Evolutionary conservation across 106 monocot species (phyloP).

Genomic region (Dendrobium nobile): DNA sequence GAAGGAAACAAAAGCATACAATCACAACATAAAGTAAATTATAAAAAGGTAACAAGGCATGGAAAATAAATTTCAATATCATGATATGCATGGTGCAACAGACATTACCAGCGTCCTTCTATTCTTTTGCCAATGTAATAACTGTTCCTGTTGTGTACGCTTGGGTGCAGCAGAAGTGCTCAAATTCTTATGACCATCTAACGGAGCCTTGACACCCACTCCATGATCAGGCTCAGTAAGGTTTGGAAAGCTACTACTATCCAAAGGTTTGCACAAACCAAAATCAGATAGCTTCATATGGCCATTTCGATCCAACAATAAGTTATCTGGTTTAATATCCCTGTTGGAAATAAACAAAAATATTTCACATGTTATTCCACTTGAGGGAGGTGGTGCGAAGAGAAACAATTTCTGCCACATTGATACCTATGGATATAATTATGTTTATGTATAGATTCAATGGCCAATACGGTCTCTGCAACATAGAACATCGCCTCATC

Average conservation of each 20-base stretch:
- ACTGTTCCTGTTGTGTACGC: constrained; percentile 63
- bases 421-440: constrained; percentile 66
- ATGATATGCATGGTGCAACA: neutral
- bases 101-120: constrained; percentile 46
- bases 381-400: neutral
- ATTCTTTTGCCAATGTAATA: constrained; percentile 75
- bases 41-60: neutral
- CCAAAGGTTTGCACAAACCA: constrained; percentile 70
- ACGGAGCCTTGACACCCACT: constrained; percentile 20
- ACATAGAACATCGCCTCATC: constrained; percentile 68
- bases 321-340: constrained; percentile 79
- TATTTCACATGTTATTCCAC: neutral
- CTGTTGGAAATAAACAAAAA: constrained; percentile 20
- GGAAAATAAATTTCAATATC: neutral
- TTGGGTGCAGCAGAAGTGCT: constrained; percentile 25
- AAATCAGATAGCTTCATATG: constrained; percentile 92
- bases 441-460: constrained; percentile 79
- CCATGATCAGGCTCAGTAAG: constrained; percentile 41
- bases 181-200: constrained; percentile 30
- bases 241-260: constrained; percentile 59
- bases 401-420: neutral
- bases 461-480: constrained; percentile 64
- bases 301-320: constrained; percentile 60
- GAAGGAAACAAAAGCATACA: neutral
- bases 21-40: neutral